phyloP scores from a whole-genome alignment of 139 green algal genomes.

The Chlamydomonas sp. region DNA sequence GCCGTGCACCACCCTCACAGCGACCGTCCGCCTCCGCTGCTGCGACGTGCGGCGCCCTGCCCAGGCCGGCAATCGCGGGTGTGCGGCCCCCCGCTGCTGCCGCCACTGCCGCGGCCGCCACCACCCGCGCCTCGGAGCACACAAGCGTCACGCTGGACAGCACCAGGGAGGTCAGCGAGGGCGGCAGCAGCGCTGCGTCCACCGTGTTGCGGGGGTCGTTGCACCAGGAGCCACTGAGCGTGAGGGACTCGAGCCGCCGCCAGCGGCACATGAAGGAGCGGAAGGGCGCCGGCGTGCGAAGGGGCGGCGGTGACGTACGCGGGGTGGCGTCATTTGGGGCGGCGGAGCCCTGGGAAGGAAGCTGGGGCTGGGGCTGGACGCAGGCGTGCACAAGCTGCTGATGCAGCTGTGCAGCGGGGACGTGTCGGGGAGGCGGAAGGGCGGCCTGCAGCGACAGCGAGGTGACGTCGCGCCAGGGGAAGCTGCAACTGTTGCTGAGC shows the following conservation, averaged over 20 bases:
- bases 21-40: no score
- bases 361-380: no score
- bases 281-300: neutral
- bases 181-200: slow-evolving; percentile 11
- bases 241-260: slow-evolving; percentile 7
- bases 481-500: no score
- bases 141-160: neutral
- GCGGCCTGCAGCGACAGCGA: neutral
- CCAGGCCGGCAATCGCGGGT: no score
- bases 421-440: neutral
- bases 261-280: neutral
- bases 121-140: neutral
- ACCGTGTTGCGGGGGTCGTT: slow-evolving; percentile 6
- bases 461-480: neutral
- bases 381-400: no score
- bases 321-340: neutral
- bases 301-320: neutral
- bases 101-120: neutral
- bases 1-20: no score
- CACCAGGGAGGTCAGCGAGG: slow-evolving; percentile 1
- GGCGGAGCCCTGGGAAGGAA: no score
- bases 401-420: neutral
- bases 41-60: no score
- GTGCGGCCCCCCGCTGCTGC: neutral
- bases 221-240: neutral